Base-by-base conservation (phyloP, 2,329 filamentous ascomycete species). In the Byssoonygena ceratinophila region DNA sequence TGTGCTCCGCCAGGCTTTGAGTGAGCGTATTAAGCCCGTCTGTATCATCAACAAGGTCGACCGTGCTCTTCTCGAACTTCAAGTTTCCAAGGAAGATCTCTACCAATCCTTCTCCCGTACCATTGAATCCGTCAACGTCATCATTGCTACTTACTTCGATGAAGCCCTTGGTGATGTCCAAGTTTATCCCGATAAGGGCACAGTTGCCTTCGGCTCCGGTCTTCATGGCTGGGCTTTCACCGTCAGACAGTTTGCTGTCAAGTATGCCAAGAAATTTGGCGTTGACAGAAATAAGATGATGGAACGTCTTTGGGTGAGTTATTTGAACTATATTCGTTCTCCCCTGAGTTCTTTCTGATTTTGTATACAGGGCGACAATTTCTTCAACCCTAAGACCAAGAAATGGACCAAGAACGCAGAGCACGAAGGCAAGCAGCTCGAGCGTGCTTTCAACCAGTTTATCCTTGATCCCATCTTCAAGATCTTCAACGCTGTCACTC, bases 11-110 rank as follows among this genome's bases (percentile, higher is more conserved):
- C 92, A 98, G 81, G 91, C 92, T 74, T 88, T 98, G 66, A 87
- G 88, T 83, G 92, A 98, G 84, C 91, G 92, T 79, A 98, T 98
- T 77, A 97, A 97, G 86, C 92, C 92, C 68, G 91, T 98, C 69
- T 83, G 96, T 72, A 86, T 96, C 76, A 96, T 98, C 83, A 98
- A 98, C 89, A 98, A 98, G 86, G 92, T 98, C 75, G 92, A 98
- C 73, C 91, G 92, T 78, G 90, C 92, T 76, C 87, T 98, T 71
- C 89, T 98, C 73, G 92, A 98, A 79, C 84, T 98, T 60, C 92
- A 98, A 80, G 84, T 96, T 70, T 84, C 82, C 76, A 96, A 97
- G 84, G 92, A 98, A 79, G 92, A 98, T 71, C 79, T 98, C 64
- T 98, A 95, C 84, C 91, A 97, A 81, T 95, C 91, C 73, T 98